Evolutionary conservation across 768 basidiomycete genomes (phyloP).

Genomic region (Leucosporidium creatinivorum): DNA sequence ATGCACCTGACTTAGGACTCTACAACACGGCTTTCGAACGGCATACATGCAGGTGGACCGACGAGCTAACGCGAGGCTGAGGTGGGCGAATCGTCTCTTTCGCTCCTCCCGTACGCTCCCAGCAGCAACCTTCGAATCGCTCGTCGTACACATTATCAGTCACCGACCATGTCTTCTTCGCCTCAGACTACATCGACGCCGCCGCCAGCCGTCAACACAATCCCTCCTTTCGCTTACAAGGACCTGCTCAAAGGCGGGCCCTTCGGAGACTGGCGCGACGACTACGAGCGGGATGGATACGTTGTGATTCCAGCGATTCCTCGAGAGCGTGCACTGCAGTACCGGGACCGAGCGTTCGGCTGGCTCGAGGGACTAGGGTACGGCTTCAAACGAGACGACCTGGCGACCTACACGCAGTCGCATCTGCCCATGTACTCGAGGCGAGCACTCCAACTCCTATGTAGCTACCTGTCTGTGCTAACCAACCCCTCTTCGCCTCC

Average conservation of each 20-base stretch:
- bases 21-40: no score
- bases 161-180: no score
- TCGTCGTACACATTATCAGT: no score
- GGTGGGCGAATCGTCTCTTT: no score
- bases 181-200: no score
- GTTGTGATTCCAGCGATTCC: constrained; percentile 35
- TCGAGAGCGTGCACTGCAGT: constrained; percentile 25
- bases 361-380: constrained; percentile 32
- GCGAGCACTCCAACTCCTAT: not conserved
- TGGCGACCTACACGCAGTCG: constrained; percentile 27
- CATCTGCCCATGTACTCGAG: constrained; percentile 10
- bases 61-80: no score
- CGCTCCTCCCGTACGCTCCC: no score
- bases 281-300: constrained; percentile 23
- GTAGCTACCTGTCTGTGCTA: no score
- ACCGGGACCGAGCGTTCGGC: constrained; percentile 25
- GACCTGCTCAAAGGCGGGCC: not conserved
- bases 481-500: constrained; percentile 33
- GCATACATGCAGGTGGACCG: no score
- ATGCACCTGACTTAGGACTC: no score
- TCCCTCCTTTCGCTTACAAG: not conserved
- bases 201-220: not conserved
- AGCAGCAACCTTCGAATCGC: no score
- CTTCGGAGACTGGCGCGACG: not conserved
- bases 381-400: constrained; percentile 36